Conservation (phyloP, 805 yeast species). For the Ogataea glucozyma region DNA sequence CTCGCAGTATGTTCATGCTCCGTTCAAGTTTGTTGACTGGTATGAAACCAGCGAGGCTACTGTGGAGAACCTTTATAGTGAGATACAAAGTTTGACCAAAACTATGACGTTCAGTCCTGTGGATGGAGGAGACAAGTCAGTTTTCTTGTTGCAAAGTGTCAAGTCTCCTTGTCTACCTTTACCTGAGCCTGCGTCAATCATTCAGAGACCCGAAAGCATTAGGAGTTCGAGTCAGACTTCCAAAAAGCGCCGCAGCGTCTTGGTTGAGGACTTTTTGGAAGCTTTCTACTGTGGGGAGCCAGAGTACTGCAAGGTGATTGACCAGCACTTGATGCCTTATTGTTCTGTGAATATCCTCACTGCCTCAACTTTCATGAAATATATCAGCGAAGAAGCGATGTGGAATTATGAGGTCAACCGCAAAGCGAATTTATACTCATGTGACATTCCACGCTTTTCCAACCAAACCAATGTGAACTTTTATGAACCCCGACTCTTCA, state of each 20-base stretch:
- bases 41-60: background rate
- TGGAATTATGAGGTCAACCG: conserved; percentile 17
- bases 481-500: conserved; percentile 20
- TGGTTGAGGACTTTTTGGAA: conserved; percentile 15
- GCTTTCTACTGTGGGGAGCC: conserved; percentile 12
- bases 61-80: background rate
- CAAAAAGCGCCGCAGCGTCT: conserved; percentile 12
- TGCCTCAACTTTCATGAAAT: conserved; percentile 11
- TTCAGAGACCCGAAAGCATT: too few species aligned
- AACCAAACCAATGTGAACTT: conserved; percentile 14
- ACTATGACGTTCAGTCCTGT: conserved; percentile 1
- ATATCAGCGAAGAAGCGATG: conserved; percentile 1
- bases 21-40: conserved; percentile 1
- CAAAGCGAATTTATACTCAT: conserved; percentile 10
- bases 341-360: conserved; percentile 17
- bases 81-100: conserved; percentile 4
- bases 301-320: conserved; percentile 12
- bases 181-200: background rate
- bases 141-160: conserved; percentile 2
- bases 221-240: background rate
- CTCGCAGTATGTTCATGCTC: too few species aligned
- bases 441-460: conserved; percentile 7
- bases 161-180: background rate
- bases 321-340: conserved; percentile 18
- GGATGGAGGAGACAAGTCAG: conserved; percentile 2